phyloP scores from a whole-genome alignment of 768 basidiomycete species.

The Infundibulicybe gibba region DNA sequence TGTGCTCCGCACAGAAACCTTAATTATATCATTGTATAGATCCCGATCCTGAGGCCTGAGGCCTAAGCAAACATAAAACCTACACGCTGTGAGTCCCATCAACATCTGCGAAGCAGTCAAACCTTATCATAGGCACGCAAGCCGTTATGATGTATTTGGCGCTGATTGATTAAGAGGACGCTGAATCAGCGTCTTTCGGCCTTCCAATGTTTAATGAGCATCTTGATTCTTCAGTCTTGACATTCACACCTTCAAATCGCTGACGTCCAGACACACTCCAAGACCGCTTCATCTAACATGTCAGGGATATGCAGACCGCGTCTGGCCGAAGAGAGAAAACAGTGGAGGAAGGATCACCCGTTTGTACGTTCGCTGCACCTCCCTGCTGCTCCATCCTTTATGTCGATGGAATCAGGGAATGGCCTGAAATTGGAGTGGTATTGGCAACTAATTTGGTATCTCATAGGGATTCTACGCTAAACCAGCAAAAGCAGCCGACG shows the following conservation, averaged over 20 bases:
- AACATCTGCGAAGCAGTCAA: no score
- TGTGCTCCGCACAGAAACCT: no score
- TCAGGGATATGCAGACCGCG: constrained; percentile 92
- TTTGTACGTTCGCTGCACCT: constrained; percentile 62
- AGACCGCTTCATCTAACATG: constrained; percentile 38
- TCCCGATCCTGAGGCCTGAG: neutral
- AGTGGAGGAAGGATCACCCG: constrained; percentile 98
- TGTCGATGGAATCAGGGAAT: neutral
- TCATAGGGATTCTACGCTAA: constrained; percentile 94
- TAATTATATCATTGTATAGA: neutral
- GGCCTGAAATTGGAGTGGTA: neutral
- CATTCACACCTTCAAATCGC: neutral
- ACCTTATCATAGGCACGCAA: no score
- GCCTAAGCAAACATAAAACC: no score
- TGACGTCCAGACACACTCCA: neutral
- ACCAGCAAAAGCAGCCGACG: constrained; percentile 85
- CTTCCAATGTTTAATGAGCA: neutral
- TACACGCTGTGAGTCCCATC: no score
- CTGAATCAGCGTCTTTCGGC: constrained; percentile 14
- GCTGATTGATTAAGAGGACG: constrained; percentile 8
- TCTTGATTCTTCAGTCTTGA: neutral
- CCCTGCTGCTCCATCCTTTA: constrained; percentile 1
- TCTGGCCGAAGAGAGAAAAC: constrained; percentile 95
- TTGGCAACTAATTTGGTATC: constrained; percentile 5
- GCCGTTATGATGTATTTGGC: constrained; percentile 4